phyloP scores from a whole-genome alignment of 2,329 filamentous ascomycete genomes.

The Pseudocercospora vitis region DNA sequence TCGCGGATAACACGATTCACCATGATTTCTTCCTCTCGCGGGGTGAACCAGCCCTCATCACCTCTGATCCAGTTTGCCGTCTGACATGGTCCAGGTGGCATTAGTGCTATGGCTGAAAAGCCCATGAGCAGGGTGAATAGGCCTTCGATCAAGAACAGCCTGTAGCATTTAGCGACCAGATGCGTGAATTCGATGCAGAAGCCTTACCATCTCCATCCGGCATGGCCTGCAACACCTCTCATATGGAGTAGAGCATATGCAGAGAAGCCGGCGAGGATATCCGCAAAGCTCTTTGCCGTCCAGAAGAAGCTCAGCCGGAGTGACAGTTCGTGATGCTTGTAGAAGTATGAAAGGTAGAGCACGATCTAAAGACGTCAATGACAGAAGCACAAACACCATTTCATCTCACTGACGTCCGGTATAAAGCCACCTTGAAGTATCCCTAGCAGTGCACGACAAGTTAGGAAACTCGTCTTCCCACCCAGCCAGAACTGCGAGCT shows the following conservation, averaged over 20 bases:
- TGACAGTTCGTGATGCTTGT: conserved; percentile 15
- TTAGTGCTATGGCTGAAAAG: conserved; percentile 41
- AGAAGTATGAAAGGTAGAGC: conserved; percentile 12
- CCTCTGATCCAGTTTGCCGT: conserved; percentile 40
- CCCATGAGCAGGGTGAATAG: conserved; percentile 55
- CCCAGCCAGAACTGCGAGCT: conserved; percentile 21
- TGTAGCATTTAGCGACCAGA: conserved; percentile 37
- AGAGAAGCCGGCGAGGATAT: conserved; percentile 32
- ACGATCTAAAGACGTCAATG: background rate
- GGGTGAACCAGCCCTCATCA: conserved; percentile 53
- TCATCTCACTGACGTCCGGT: conserved; percentile 35
- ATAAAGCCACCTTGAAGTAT: conserved; percentile 47
- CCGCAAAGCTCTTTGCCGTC: conserved; percentile 30
- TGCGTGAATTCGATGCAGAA: conserved; percentile 20
- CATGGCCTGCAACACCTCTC: conserved; percentile 42
- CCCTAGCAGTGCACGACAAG: conserved; percentile 42
- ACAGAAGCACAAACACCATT: background rate
- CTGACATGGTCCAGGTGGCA: conserved; percentile 9
- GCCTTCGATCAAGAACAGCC: conserved; percentile 57
- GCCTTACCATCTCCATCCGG: conserved; percentile 47
- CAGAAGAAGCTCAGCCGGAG: conserved; percentile 16
- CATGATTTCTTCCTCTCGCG: conserved; percentile 65
- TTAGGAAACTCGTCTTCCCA: conserved; percentile 38
- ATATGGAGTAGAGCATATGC: conserved; percentile 41
- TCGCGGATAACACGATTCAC: conserved; percentile 62